Evolutionary conservation across 192 early-diverging fungal species (phyloP), one percentile per base, ranked within the genome.

Genomic region (Podila horticola): DNA sequence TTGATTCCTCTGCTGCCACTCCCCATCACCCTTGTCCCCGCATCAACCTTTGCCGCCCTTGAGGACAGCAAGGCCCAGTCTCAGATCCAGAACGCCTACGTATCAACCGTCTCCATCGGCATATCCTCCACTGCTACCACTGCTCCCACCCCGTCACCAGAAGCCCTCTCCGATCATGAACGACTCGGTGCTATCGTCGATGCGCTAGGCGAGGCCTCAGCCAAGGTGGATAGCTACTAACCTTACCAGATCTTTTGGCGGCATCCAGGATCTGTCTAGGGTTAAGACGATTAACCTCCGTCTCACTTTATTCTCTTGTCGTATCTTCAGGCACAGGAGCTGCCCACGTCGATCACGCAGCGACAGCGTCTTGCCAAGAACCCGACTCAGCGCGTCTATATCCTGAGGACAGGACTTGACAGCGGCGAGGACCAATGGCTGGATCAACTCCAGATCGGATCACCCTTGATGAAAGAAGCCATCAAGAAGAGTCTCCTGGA

Each of bases 131-230:
- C 34, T 17, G 9, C 62, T 65, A 22, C 36, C 22, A 50, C 48
- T 31, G 24, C 50, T 19, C 17, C 41, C 45, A 57, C 34, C 36
- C 50, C 28, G 20, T 62, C 33, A 28, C 63, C 36, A 29, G 26
- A 33, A 6, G 12, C 24, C n/a, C 55, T 69, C n/a, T 67, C 66
- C 13, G 71, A 72, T 22, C 83, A 84, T 38, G 72, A 72, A 55
- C 58, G 57, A 19, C 69, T 84, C 9, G 68, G 83, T 4, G 73
- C 72, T 12, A 79, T 84, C 17, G 76, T 84, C 22, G 83, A 84
- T 61, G 67, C 83, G 7, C 58, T 84, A 19, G 83, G 83, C 19
- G 67, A 84, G 55, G 83, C 83, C 7, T 84, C 83, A 41, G 75
- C 83, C 30, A 79, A 68, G 71, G 83, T 84, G 73, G 13, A 30